phyloP scores from a whole-genome alignment of 1,139 yeast genomes.

The Debaryomyces psychrophilus region DNA sequence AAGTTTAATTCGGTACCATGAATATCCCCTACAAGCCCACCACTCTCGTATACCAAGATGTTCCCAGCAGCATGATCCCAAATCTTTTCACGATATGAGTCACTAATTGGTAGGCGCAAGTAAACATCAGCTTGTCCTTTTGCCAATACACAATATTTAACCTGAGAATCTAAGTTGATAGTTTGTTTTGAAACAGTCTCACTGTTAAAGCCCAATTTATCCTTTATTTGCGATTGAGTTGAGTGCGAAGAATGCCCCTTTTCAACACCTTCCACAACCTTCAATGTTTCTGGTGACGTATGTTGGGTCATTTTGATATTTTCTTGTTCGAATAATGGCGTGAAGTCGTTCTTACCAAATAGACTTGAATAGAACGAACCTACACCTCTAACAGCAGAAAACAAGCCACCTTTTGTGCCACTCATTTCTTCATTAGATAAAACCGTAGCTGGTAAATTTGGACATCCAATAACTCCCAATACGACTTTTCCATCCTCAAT shows the following conservation, averaged over 20 bases:
- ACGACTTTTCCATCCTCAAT: conserved; percentile 83
- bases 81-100: conserved; percentile 83
- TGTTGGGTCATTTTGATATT: conserved; percentile 48
- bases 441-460: conserved; percentile 70
- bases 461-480: conserved; percentile 95
- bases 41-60: conserved; percentile 82
- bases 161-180: conserved; percentile 89
- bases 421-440: conserved; percentile 37
- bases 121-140: conserved; percentile 93
- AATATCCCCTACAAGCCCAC: conserved; percentile 88
- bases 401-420: conserved; percentile 64
- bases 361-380: conserved; percentile 69
- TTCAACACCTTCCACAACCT: conserved; percentile 96
- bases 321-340: conserved; percentile 42
- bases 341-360: conserved; percentile 33
- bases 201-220: conserved; percentile 49
- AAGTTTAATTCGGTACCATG: conserved; percentile 75
- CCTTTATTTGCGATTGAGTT: conserved; percentile 78
- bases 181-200: conserved; percentile 53
- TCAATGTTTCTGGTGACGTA: conserved; percentile 49
- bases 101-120: conserved; percentile 79
- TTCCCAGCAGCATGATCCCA: conserved; percentile 99
- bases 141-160: conserved; percentile 88
- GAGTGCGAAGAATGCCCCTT: conserved; percentile 93
- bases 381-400: conserved; percentile 70